phyloP scores from a whole-genome alignment of 2,329 filamentous ascomycete genomes.

The Thelonectria blattea region DNA sequence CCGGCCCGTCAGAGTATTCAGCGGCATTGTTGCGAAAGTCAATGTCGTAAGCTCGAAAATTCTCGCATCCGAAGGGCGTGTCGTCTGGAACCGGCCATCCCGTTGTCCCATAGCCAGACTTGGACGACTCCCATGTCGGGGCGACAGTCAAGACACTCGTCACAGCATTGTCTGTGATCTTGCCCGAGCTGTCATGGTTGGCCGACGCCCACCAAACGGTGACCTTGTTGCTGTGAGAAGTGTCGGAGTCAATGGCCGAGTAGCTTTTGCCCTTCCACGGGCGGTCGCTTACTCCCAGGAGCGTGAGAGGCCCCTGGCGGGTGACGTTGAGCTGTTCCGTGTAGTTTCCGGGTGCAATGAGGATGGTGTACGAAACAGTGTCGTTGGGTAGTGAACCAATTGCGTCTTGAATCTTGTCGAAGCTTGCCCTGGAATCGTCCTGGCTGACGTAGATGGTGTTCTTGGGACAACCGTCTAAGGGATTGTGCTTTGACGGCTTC shows the following conservation, averaged over 20 bases:
- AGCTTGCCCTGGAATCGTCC: constrained; percentile 43
- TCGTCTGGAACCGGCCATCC: constrained; percentile 64
- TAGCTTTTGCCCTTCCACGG: constrained; percentile 44
- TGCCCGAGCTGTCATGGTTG: constrained; percentile 46
- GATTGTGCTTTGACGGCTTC: constrained; percentile 17
- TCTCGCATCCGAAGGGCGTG: constrained; percentile 67
- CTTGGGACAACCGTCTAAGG: constrained; percentile 44
- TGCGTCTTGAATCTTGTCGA: constrained; percentile 48
- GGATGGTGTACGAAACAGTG: constrained; percentile 47
- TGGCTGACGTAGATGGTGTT: constrained; percentile 51
- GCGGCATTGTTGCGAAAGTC: constrained; percentile 66
- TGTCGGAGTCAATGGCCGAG: constrained; percentile 53
- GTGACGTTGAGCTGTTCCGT: constrained; percentile 71
- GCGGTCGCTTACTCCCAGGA: constrained; percentile 62
- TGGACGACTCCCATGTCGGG: constrained; percentile 66
- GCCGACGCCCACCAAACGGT: constrained; percentile 65
- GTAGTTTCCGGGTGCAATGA: constrained; percentile 66
- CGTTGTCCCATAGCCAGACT: constrained; percentile 66
- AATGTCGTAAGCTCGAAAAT: constrained; percentile 71
- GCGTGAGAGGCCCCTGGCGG: constrained; percentile 63
- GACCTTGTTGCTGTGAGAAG: constrained; percentile 50
- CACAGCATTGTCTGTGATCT: constrained; percentile 64
- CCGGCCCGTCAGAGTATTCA: constrained; percentile 57
- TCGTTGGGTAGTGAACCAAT: constrained; percentile 47
- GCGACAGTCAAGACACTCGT: constrained; percentile 68